A percentile compares a stretch with the other conserved stretches of the same genome.
These are phyloP conservation scores for Volvox reticuliferus DNA, from an alignment of 139 green algal genomes.

Conservation along the genomic window DNA sequence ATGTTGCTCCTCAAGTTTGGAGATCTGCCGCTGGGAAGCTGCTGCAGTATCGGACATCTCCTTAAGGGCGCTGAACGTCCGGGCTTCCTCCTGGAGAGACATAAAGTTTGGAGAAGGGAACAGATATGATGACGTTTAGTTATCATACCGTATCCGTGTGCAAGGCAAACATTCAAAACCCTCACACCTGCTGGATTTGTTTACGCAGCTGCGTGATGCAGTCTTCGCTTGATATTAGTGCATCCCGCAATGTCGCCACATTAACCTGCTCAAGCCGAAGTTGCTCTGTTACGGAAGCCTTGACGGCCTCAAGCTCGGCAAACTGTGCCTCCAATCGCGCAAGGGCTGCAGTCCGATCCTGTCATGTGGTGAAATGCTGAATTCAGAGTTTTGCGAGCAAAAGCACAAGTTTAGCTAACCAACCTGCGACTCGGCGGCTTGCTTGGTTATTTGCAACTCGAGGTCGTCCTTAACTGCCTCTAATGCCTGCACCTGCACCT, in stretches of 20 bases:
- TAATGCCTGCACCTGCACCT: not conserved
- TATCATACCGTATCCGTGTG: too few species aligned
- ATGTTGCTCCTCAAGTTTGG: slow-evolving; percentile 35
- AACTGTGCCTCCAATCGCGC: not conserved
- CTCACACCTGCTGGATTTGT: not conserved
- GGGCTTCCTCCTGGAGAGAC: slow-evolving; percentile 7
- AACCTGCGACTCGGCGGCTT: not conserved
- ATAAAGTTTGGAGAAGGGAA: not conserved
- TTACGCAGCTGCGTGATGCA: slow-evolving; percentile 9
- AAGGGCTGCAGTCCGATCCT: not conserved
- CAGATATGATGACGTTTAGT: not conserved
- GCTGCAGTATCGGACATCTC: not conserved
- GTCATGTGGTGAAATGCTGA: not conserved
- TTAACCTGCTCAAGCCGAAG: not conserved
- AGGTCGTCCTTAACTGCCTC: not conserved
- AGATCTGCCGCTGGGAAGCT: slow-evolving; percentile 6
- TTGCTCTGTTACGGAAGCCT: not conserved
- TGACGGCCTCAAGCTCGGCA: slow-evolving; percentile 6
- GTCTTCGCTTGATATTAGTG: not conserved
- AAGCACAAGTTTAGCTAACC: not conserved
- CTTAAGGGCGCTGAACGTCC: not conserved
- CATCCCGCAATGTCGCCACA: not conserved
- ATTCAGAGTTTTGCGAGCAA: not conserved
- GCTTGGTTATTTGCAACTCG: not conserved
- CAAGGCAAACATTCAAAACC: not conserved